Evolutionary conservation across 352 stramenopile genomes (phyloP), one percentile per base, ranked within the genome.

Genomic region (Phytophthora citricola): DNA sequence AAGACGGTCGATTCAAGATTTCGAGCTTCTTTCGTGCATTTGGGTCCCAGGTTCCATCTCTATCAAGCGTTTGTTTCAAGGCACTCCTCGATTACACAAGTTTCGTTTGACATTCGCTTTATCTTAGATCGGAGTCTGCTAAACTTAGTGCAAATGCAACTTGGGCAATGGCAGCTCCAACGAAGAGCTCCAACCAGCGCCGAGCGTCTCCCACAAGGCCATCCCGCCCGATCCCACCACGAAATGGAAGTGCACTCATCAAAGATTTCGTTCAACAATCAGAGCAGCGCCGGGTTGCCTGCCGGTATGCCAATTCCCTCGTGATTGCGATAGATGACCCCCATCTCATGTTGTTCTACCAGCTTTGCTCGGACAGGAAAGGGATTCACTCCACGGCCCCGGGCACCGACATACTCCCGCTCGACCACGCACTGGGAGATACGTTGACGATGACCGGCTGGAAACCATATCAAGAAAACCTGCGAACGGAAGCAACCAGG

Each of bases 261-360:
- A 87, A 83, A 59, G 71, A 44, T 61, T 85, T 83, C 48, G 66
- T 85, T 41, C 78, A 80, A 45, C 73, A 83, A 29, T 63, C 76
- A 0, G 78, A 87, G 26, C 59, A 70, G 50, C 76, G 78, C 10
- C 68, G 66, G 20, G 58, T 75, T 32, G 58, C 63, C 10, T 81
- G 68, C 38, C 70, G 66, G 76, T 87, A 54, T 32, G 68, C 49
- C 55, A 9, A 11, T 15, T 29, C 45, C 34, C 22, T 5, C 11
- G 17, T 34, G 29, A 29, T 20, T 49, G 10, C 10, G 11, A 10
- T 41, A 40, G 22, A 7, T 22, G 20, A 39, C 1, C n/a, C 11
- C 11, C 12, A 24, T 22, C 40, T 51, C 26, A 38, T 6, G 41
- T 27, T 45, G 26, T 31, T 14, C 10, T 32, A 34, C 5, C 17